These are phyloP conservation scores for Drechslerella dactyloides DNA, from an alignment of 2,329 filamentous ascomycete species.

Conservation along the genomic window DNA sequence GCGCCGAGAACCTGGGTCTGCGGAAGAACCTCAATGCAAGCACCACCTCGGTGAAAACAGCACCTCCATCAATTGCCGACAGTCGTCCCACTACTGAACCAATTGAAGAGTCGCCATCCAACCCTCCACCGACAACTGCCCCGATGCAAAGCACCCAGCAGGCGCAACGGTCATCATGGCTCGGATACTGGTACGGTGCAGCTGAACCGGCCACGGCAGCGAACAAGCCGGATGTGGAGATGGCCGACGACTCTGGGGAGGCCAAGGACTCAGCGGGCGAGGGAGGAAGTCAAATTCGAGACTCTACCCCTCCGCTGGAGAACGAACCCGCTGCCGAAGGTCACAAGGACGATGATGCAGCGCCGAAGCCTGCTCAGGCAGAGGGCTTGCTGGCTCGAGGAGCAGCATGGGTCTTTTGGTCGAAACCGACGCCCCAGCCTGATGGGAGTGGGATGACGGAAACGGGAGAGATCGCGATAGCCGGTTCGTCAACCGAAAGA, in stretches of 20 bases:
- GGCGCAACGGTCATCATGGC: slow-evolving; percentile 28
- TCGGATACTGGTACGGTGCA: slow-evolving; percentile 44
- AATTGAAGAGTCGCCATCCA: slow-evolving; percentile 6
- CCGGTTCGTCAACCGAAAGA: slow-evolving; percentile 30
- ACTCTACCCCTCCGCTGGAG: slow-evolving; percentile 7
- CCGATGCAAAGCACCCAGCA: background rate
- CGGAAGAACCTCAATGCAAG: slow-evolving; percentile 27
- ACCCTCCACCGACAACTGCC: background rate
- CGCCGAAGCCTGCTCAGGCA: slow-evolving; percentile 6
- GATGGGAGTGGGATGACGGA: slow-evolving; percentile 11
- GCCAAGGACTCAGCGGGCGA: background rate
- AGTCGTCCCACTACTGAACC: slow-evolving; percentile 5
- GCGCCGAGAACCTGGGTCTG: slow-evolving; percentile 33
- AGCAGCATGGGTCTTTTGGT: slow-evolving; percentile 48
- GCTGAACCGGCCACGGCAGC: slow-evolving; percentile 2
- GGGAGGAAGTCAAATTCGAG: slow-evolving; percentile 9
- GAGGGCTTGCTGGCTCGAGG: slow-evolving; percentile 42
- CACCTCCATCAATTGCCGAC: slow-evolving; percentile 32
- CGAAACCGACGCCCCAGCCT: slow-evolving; percentile 26
- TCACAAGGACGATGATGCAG: background rate
- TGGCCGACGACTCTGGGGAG: background rate
- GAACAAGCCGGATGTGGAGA: background rate
- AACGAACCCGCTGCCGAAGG: background rate
- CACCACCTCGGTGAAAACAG: slow-evolving; percentile 34
- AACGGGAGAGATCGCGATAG: slow-evolving; percentile 34